Percentiles rank a stretch among this genome's conserved stretches.
Evolutionary conservation across 768 basidiomycete genomes (phyloP).

Genomic region (Mycena galopus): DNA sequence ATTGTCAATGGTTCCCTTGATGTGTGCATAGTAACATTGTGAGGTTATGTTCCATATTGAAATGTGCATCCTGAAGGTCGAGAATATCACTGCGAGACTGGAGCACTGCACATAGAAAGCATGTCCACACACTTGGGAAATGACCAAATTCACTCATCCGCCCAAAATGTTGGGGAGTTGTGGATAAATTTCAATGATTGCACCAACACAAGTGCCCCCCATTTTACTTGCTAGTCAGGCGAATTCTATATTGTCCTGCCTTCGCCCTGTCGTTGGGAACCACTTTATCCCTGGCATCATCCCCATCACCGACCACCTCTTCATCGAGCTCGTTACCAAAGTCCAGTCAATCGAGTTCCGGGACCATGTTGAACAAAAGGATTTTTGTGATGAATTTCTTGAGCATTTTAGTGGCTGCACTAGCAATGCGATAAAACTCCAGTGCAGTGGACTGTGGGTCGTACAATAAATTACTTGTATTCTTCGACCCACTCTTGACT

Average conservation of each 20-base stretch:
- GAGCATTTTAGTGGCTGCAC: no score
- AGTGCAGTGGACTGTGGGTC: no score
- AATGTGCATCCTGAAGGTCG: neutral
- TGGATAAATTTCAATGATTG: neutral
- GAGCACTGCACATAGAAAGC: neutral
- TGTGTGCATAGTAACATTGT: neutral
- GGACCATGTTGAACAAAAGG: no score
- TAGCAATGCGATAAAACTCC: no score
- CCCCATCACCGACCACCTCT: neutral
- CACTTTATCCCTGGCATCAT: neutral
- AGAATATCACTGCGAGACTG: neutral
- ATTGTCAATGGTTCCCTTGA: neutral
- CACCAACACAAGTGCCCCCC: no score
- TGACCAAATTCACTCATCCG: no score
- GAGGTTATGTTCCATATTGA: neutral
- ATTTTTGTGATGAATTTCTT: no score
- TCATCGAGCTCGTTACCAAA: neutral
- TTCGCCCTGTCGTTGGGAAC: neutral
- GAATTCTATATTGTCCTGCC: neutral
- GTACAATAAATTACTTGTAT: no score
- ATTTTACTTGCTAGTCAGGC: neutral
- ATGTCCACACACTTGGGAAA: neutral
- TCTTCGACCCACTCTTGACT: no score
- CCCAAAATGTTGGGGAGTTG: no score
- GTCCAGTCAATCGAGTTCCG: neutral